Evolutionary conservation across 2,329 filamentous ascomycete species (phyloP), one percentile per base, ranked within the genome.

Genomic region (Ophiosphaerella herpotricha): DNA sequence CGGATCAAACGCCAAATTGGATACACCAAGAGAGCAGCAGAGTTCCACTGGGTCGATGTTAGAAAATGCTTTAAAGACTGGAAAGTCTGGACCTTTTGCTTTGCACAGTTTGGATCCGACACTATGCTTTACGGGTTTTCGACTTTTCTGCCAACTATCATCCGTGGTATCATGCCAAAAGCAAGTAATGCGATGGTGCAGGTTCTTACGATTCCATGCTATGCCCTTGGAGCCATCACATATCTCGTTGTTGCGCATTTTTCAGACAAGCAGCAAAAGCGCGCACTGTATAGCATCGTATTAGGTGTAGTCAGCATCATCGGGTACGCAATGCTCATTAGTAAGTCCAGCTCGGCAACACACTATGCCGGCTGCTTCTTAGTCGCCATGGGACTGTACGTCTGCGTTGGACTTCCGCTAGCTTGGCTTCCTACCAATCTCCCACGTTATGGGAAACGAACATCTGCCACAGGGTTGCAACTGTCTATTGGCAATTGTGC

Each of bases 121-220:
- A 89, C 86, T 1, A 88, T 91, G 83, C 78, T 92, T 0, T 92
- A 92, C 63, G 87, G 88, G 4, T 91, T 85, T 70, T 87, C 85
- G 42, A 91, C 87, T 0, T 92, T 92, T 66, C 74, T 93, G 38
- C 89, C 89, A 0, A 91, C 88, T 4, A 92, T 93, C 57, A 90
- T 93, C 68, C 78, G 83, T 36, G 85, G 81, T 4, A 82, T 92
- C 43, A 86, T 87, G 3, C 74, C 75, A 1, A 67, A 66, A 2
- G 90, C 87, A 77, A 79, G 82, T 0, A 77, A 77, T 0, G 82
- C 87, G 0, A 79, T 89, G 63, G 83, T 90, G 5, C 89, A 92
- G 69, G 83, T 89, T 29, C 80, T 92, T 31, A 92, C 89, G 0
- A 88, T 93, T 39, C 89, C 89, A 0, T 90, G 87, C 71, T 92